Evolutionary conservation across 2,329 filamentous ascomycete genomes (phyloP), one percentile per base, ranked within the genome.

Genomic region (Aspergillus thermomutatus): DNA sequence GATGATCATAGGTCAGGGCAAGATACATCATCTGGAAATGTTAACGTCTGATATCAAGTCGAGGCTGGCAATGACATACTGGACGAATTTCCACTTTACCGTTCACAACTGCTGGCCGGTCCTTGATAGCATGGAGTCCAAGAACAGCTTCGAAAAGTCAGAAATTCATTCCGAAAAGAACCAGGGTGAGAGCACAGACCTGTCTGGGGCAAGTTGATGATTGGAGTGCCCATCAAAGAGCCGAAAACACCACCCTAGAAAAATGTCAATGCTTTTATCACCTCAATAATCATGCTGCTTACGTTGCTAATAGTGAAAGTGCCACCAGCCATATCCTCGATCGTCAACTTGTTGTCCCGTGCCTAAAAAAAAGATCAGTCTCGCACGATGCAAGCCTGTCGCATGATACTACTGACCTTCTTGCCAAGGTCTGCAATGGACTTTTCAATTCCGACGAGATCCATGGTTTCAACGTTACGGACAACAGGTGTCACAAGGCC

Each of bases 281-380:
- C 17, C 41, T 53, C 26, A 41, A 34, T 7, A 23, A 48, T 25
- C 5, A 26, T 46, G 23, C 21, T n/a, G 66, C 77, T 68, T 62
- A 80, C 89, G 74, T 97, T 97, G 82, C 90, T 94, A 80, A 97
- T 97, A 60, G 94, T 97, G 77, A 97, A 99, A 37, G 93, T 97
- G 63, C 94, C 94, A 59, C 94, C 94, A 59, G 94, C 94, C 92
- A 99, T 97, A 73, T 99, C 94, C 79, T 99, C 94, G 68, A 99
- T 97, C 2, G 94, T 97, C 64, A 99, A 84, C 80, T 97, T 97
- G 75, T 89, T 89, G 72, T 97, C 92, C 61, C 94, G 90, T 62
- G 94, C 94, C 91, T 92, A 63, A 11, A 56, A 28, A 28, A 53
- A 51, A 45, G 17, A 7, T 25, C 19, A 25, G 43, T 23, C 17